Conservation (phyloP, 345 rosid species). For the Populus alba region DNA sequence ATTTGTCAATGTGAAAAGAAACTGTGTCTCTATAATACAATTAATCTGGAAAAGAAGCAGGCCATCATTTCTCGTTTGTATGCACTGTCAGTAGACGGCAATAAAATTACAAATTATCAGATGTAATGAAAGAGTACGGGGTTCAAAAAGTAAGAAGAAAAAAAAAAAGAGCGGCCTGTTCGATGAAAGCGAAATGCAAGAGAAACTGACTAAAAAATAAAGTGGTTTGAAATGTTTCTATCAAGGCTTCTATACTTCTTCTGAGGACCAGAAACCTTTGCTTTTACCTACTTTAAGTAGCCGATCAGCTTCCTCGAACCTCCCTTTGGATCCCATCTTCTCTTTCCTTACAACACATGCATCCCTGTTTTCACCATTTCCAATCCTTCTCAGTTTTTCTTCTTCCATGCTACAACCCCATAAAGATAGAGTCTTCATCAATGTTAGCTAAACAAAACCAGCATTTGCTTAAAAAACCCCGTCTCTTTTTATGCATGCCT, state of each 20-base stretch:
- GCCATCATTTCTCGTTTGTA: constrained; percentile 37
- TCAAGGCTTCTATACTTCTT: constrained; percentile 56
- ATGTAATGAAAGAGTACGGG: not conserved
- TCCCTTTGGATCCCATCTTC: constrained; percentile 34
- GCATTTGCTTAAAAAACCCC: constrained; percentile 11
- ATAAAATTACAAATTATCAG: not conserved
- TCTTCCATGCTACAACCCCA: constrained; percentile 8
- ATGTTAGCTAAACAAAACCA: constrained; percentile 22
- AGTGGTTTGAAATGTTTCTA: constrained; percentile 47
- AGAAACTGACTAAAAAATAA: constrained; percentile 32
- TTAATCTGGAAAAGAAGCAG: constrained; percentile 26
- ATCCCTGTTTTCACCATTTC: constrained; percentile 11
- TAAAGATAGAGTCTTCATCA: constrained; percentile 16
- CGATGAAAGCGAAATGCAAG: constrained; percentile 54
- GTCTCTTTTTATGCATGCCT: constrained; percentile 17
- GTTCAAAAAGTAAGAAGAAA: not conserved
- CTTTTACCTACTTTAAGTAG: constrained; percentile 60
- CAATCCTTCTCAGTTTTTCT: constrained; percentile 4
- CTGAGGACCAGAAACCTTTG: constrained; percentile 55
- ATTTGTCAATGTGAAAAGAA: constrained; percentile 22
- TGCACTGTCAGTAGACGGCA: constrained; percentile 35
- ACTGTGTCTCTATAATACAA: not conserved
- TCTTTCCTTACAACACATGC: not conserved
- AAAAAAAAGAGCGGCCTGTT: constrained; percentile 29
- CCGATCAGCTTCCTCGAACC: constrained; percentile 32